Percentiles rank a stretch among this genome's conserved stretches.
These are phyloP conservation scores for Curvularia eragrostidis DNA, from an alignment of 2,329 filamentous ascomycete species.

Conservation along the genomic window DNA sequence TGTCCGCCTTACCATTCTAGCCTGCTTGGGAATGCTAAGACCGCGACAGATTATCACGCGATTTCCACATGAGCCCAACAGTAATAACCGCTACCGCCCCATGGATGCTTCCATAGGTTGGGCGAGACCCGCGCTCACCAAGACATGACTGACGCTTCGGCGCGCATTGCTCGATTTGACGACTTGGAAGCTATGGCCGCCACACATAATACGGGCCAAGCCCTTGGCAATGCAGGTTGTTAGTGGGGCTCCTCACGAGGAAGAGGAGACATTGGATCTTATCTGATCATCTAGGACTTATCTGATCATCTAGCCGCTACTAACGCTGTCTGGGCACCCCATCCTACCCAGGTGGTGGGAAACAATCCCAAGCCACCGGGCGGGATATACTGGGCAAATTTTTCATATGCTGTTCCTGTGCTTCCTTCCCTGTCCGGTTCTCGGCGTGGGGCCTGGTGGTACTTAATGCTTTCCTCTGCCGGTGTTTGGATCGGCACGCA, in stretches of 20 bases:
- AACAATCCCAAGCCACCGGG: slow-evolving; percentile 33
- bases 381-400: slow-evolving; percentile 27
- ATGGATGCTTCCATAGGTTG: slow-evolving; percentile 8
- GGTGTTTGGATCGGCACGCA: slow-evolving; percentile 18
- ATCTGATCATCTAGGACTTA: slow-evolving; percentile 40
- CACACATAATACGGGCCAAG: slow-evolving; percentile 23
- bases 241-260: slow-evolving; percentile 9
- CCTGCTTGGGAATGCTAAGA: slow-evolving; percentile 1
- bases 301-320: slow-evolving; percentile 39
- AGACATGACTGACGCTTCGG: slow-evolving; percentile 15
- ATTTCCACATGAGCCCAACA: slow-evolving; percentile 6
- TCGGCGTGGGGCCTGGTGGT: slow-evolving; percentile 27
- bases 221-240: slow-evolving; percentile 19
- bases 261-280: slow-evolving; percentile 32
- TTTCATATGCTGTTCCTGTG: slow-evolving; percentile 22
- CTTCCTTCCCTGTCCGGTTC: slow-evolving; percentile 30
- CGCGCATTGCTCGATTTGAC: slow-evolving; percentile 21
- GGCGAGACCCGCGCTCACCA: slow-evolving; percentile 5
- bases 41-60: slow-evolving; percentile 5
- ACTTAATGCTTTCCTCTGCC: slow-evolving; percentile 23
- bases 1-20: neutral
- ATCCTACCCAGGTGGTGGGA: slow-evolving; percentile 23
- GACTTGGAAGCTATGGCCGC: slow-evolving; percentile 12
- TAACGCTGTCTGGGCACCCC: slow-evolving; percentile 24
- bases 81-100: neutral